Evolutionary conservation across 148 eudicot species (phyloP).

Genomic region (Euryodendron excelsum): DNA sequence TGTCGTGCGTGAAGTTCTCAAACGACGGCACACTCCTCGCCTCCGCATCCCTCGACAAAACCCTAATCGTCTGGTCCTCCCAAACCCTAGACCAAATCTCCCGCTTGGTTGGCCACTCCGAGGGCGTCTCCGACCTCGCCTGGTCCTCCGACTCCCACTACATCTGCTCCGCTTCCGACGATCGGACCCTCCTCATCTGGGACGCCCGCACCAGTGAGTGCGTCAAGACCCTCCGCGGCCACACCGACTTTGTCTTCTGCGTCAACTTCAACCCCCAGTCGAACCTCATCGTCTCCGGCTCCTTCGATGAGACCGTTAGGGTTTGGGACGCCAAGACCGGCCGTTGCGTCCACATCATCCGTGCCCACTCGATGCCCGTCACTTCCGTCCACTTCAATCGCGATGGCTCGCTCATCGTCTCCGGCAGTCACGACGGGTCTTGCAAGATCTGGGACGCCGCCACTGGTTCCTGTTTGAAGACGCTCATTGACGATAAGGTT

Average conservation of each 20-base stretch:
- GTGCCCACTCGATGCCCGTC: constrained; percentile 72
- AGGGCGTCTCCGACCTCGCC: constrained; percentile 78
- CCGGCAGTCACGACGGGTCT: constrained; percentile 78
- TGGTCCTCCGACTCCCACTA: constrained; percentile 89
- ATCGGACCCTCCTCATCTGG: constrained; percentile 78
- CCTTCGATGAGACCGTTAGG: constrained; percentile 78
- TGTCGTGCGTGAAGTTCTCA: constrained; percentile 84
- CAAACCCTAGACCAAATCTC: constrained; percentile 55
- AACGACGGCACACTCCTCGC: constrained; percentile 77
- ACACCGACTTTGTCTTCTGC: constrained; percentile 68
- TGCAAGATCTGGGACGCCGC: constrained; percentile 89
- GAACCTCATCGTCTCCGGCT: constrained; percentile 75
- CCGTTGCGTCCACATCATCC: constrained; percentile 38
- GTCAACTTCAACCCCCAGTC: constrained; percentile 69
- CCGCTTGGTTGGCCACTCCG: constrained; percentile 67
- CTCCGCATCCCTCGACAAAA: constrained; percentile 84
- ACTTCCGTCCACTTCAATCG: constrained; percentile 73
- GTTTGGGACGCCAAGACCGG: constrained; percentile 93
- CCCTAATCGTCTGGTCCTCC: constrained; percentile 57
- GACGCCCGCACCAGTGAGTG: constrained; percentile 58
- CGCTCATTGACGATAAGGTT: constrained; percentile 62
- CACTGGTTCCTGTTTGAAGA: constrained; percentile 54
- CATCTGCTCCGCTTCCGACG: constrained; percentile 95
- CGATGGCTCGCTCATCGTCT: constrained; percentile 80
- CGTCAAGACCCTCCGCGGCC: constrained; percentile 76